phyloP scores from a whole-genome alignment of 1,284 basidiomycete species.

The Fomitopsis pinicola region DNA sequence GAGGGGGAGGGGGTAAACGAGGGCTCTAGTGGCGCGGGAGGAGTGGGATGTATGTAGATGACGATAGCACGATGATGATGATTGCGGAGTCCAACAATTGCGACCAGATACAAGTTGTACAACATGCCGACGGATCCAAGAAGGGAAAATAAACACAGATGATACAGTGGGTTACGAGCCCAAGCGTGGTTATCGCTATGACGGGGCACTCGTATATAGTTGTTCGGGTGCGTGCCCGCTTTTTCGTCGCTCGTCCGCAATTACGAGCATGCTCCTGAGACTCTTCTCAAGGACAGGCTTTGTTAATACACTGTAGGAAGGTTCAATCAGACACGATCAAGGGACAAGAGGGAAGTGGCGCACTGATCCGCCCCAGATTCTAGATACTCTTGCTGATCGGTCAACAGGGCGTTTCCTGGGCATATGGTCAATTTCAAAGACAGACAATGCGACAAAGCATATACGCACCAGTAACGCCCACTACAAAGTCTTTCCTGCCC shows the following conservation, averaged over 20 bases:
- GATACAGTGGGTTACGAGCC: not conserved
- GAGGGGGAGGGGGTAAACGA: no score
- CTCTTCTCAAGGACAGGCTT: constrained; percentile 36
- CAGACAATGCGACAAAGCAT: constrained; percentile 23
- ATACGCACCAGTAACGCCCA: constrained; percentile 65
- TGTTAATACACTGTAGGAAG: constrained; percentile 34
- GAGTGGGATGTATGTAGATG: not conserved
- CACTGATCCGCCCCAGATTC: constrained; percentile 76
- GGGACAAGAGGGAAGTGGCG: constrained; percentile 22
- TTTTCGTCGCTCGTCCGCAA: constrained; percentile 31
- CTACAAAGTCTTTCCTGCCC: constrained; percentile 70
- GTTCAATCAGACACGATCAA: not conserved
- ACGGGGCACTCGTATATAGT: not conserved
- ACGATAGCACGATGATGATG: constrained; percentile 1
- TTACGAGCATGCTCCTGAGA: constrained; percentile 29
- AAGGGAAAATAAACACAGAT: not conserved
- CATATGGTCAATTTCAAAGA: not conserved
- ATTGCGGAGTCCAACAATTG: not conserved
- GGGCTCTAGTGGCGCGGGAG: no score
- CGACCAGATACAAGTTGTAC: not conserved
- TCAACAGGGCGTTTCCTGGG: constrained; percentile 59
- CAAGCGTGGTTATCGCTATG: not conserved
- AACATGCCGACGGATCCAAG: not conserved
- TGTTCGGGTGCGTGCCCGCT: constrained; percentile 9
- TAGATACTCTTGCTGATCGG: constrained; percentile 72